Base-by-base conservation (phyloP, 106 monocot species). In the Acorus calamus region DNA sequence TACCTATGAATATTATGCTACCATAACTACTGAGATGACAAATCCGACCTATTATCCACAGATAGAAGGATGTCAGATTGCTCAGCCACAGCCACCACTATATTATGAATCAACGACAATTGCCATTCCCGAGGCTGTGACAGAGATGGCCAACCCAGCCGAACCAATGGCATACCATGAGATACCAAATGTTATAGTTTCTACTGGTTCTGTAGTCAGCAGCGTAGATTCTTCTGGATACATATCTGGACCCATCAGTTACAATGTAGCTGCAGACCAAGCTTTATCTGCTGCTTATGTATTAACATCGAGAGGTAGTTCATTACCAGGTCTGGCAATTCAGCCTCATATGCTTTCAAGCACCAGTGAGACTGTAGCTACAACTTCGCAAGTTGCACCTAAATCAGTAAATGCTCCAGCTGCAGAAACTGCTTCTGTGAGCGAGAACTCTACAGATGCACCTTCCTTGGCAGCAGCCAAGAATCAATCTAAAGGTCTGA, bases 401-500 rank as follows among this genome's bases (percentile, higher is more conserved):
- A 47, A 42, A 49, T 44, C 66, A 50, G 56, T 64, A 11, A 8
- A 46, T 51, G 49, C 52, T 28, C 62, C 44, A 76, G 43, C 71
- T 68, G 43, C 64, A 9, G 72, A 7, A 52, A 56, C 50, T 58
- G 42, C 71, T 66, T 61, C 51, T 44, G 49, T 6, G 4, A 84
- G 74, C 59, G 76, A 53, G 11, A 71, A 49, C 62, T 42, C 54
- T 13, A 42, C 28, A 9, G 66, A 78, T 72, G 28, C 41, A 14
- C 43, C 52, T 43, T 66, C 80, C 56, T 57, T 51, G 46, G 54
- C 70, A 12, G 10, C 54, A 47, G n/a, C 64, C 2, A 93, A 80
- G 65, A 78, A 76, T 45, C 77, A 82, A 56, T 11, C 74, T 0
- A 93, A 88, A 81, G 93, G 93, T 86, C 11, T 8, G 11, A 28